These are phyloP conservation scores for Jasminum sambac DNA, from an alignment of 257 asterid species.

Conservation along the genomic window DNA sequence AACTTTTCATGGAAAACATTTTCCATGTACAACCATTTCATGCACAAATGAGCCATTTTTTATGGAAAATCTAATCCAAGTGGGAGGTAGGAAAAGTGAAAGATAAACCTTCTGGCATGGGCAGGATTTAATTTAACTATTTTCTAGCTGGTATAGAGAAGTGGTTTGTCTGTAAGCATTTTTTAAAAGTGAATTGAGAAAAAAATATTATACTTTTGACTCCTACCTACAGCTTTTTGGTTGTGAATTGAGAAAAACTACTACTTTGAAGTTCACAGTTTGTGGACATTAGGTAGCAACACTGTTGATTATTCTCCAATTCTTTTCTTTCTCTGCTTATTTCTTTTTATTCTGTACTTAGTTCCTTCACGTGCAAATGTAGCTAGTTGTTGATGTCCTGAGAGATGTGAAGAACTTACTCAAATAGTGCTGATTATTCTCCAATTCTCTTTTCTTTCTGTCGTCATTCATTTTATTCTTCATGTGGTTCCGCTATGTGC, in stretches of 20 bases:
- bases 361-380: neutral
- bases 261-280: neutral
- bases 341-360: neutral
- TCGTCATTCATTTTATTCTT: neutral
- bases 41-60: too few relatives aligned
- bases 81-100: neutral
- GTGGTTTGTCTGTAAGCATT: neutral
- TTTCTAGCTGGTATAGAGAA: neutral
- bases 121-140: neutral
- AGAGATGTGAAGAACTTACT: neutral
- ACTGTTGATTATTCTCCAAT: neutral
- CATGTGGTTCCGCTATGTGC: neutral
- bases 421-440: neutral
- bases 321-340: neutral
- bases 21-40: too few relatives aligned
- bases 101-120: neutral
- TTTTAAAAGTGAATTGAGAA: neutral
- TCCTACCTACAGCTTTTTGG: neutral
- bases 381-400: conserved; percentile 8
- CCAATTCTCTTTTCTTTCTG: neutral
- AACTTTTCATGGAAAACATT: too few relatives aligned
- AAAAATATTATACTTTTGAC: neutral
- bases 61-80: too few relatives aligned
- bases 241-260: neutral
- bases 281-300: neutral